These are phyloP conservation scores for Monilinia polystroma DNA, from an alignment of 2,329 filamentous ascomycete species.

Conservation along the genomic window DNA sequence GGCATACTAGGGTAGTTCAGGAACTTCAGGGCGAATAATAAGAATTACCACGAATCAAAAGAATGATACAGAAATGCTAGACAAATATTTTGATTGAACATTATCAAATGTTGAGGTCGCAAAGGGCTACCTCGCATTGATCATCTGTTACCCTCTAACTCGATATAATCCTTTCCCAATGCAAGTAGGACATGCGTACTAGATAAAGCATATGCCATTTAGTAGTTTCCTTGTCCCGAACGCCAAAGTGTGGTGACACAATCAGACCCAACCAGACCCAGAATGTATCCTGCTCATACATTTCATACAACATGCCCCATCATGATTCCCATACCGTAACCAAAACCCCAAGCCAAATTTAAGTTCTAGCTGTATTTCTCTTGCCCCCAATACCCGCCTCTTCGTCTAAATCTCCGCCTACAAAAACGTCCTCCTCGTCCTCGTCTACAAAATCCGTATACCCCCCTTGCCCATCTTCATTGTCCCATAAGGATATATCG, in stretches of 20 bases:
- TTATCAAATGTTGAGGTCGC: not conserved
- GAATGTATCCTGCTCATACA: slow-evolving; percentile 1
- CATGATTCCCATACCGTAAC: not conserved
- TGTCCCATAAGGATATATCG: slow-evolving; percentile 41
- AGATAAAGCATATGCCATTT: slow-evolving; percentile 3
- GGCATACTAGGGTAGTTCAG: not conserved
- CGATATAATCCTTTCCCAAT: not conserved
- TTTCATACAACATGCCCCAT: slow-evolving; percentile 15
- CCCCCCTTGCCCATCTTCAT: slow-evolving; percentile 26
- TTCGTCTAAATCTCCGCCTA: slow-evolving; percentile 31
- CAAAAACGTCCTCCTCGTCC: slow-evolving; percentile 35
- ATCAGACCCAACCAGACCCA: slow-evolving; percentile 9
- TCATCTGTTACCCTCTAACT: not conserved
- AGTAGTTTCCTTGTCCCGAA: slow-evolving; percentile 4
- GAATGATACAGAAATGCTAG: not conserved
- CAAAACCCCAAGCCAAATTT: not conserved
- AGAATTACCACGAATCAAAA: slow-evolving; percentile 1
- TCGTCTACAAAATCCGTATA: slow-evolving; percentile 39
- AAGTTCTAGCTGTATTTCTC: slow-evolving; percentile 16
- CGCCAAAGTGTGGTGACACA: slow-evolving; percentile 13
- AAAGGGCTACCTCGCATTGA: not conserved
- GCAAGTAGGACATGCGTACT: not conserved
- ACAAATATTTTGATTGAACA: not conserved
- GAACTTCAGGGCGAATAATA: not conserved
- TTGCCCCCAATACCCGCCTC: slow-evolving; percentile 21